Conservation (phyloP, 2,329 filamentous ascomycete genomes). For the Magnaporthiopsis rhizophila region DNA sequence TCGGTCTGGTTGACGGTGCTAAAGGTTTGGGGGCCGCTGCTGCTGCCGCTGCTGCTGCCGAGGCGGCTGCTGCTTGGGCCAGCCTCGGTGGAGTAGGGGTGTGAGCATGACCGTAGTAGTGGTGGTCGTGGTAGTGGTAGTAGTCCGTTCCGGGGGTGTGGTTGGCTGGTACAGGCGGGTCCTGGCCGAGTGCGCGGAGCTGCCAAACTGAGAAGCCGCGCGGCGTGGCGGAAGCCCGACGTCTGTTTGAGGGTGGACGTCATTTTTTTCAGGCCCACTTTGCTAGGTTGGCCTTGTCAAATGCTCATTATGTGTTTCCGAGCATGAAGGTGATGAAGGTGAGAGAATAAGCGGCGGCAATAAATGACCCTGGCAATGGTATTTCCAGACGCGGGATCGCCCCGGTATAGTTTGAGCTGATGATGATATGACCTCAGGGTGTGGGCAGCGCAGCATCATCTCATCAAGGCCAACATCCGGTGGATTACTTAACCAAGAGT, state of each 20-base stretch:
- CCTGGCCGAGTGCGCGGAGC: neutral
- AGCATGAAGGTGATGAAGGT: too few relatives aligned
- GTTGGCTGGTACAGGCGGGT: neutral
- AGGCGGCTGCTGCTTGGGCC: neutral
- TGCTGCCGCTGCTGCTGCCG: neutral
- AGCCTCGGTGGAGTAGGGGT: neutral
- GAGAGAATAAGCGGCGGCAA: too few relatives aligned
- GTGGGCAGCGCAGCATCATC: too few relatives aligned
- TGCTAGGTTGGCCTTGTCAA: too few relatives aligned
- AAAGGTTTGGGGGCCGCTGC: neutral
- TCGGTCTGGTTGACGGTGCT: slow-evolving; percentile 76
- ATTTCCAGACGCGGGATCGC: too few relatives aligned
- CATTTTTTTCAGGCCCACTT: neutral
- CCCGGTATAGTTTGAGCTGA: too few relatives aligned
- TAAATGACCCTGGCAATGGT: too few relatives aligned
- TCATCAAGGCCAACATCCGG: too few relatives aligned
- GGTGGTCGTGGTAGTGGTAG: neutral
- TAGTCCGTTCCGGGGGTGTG: neutral
- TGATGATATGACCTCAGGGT: too few relatives aligned
- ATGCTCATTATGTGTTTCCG: too few relatives aligned
- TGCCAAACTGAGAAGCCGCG: slow-evolving; percentile 3
- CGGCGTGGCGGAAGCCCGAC: neutral
- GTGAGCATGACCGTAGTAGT: too few relatives aligned
- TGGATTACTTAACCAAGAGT: too few relatives aligned
- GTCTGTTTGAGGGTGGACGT: neutral